Base-by-base conservation (phyloP, 1,284 basidiomycete species). In the Sphaerobolus stellatus region DNA sequence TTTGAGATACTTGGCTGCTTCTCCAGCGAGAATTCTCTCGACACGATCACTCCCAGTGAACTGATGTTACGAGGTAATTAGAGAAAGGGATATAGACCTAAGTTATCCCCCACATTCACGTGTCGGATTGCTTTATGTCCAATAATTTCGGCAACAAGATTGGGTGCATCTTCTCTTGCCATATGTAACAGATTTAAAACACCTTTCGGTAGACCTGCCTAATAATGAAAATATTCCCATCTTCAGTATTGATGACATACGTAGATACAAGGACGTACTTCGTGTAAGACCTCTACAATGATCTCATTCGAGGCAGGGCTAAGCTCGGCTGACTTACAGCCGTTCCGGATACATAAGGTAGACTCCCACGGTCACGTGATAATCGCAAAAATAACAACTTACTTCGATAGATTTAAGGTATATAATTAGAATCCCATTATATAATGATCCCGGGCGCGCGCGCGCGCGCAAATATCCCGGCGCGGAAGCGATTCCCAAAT, bases 41-140 rank as follows among this genome's bases (percentile, higher is more conserved):
- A 91, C 83, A 28, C 75, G 75, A 48, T 83, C 80, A 47, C 83
- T 85, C 9, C 88, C 88, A 14, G 88, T 90, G 70, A 85, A 89
- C 76, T 86, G n/a, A n/a, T n/a, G n/a, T n/a, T n/a, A n/a, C 11
- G 48, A 67, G 61, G 45, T n/a, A 18, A 14, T 18, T 18, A 34
- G 33, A 11, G n/a, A n/a, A n/a, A 11, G 11, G n/a, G n/a, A 11
- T 11, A 34, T 34, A 11, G n/a, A 34, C 11, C 18, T 18, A 11
- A 11, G 11, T 11, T 11, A 18, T 11, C 18, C 11, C 72, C 43
- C 53, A 79, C 76, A 25, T 69, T 76, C 41, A 78, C 66, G 48
- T 74, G 74, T 48, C 77, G 73, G 6, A 88, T 73, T 13, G 69
- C 63, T 1, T 77, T 76, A 66, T 85, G 72, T 0, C 74, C 77